These are phyloP conservation scores for Nidularia sp. DNA, from an alignment of 768 basidiomycete species.

Conservation along the genomic window DNA sequence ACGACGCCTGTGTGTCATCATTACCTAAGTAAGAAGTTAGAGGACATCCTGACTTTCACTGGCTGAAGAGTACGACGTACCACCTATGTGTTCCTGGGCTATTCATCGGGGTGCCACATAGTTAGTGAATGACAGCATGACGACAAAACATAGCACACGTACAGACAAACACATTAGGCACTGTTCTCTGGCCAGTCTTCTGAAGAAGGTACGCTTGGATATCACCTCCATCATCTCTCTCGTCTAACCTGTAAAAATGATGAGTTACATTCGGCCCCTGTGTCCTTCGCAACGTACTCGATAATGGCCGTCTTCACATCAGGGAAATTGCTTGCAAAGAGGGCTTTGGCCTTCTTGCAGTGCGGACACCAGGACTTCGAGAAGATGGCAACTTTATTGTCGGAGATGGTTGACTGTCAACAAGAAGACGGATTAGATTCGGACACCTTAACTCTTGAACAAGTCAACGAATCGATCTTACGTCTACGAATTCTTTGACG, in stretches of 20 bases:
- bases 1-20: no score
- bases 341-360: constrained; percentile 43
- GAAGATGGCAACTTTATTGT: constrained; percentile 54
- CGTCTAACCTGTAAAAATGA: constrained; percentile 46
- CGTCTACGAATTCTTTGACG: constrained; percentile 40
- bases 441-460: background rate
- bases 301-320: constrained; percentile 30
- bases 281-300: constrained; percentile 34
- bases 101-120: background rate
- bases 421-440: constrained; percentile 1
- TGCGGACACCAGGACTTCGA: constrained; percentile 58
- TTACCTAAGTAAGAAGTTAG: no score
- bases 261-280: background rate
- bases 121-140: background rate
- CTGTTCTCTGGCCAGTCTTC: constrained; percentile 67
- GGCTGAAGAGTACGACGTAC: constrained; percentile 18
- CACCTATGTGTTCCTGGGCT: constrained; percentile 56
- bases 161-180: constrained; percentile 80
- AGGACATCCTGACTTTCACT: no score
- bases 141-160: constrained; percentile 15
- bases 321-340: constrained; percentile 37
- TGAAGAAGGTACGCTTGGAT: constrained; percentile 64
- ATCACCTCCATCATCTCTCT: constrained; percentile 47
- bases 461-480: constrained; percentile 11
- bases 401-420: constrained; percentile 37